Base-by-base conservation (phyloP, 208 protist species). In the Borovskyia barvae region DNA sequence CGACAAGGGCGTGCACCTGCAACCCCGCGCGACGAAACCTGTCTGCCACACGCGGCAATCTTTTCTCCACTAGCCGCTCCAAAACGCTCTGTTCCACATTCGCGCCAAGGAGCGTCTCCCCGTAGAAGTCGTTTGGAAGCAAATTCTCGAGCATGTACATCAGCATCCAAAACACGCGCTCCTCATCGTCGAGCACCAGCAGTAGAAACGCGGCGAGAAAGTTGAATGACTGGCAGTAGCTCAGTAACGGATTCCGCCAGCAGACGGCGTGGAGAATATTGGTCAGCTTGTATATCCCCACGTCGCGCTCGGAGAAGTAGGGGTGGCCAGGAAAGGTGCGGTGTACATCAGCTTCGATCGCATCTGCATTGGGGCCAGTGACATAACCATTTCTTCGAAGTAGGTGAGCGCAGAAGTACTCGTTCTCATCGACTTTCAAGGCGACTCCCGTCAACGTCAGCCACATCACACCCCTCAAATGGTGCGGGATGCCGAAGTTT, bases 161-260 rank as follows among this genome's bases (percentile, higher is more conserved):
- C 36, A 81, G 61, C 20, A 85, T 43, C 84, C 84, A 91, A 42
- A 91, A 87, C 19, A 49, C 51, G 7, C 71, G 55, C 54, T 91
- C 84, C 55, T 87, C 84, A 42, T 91, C 80, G 63, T 87, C 84
- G 33, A 83, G 36, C 0, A 91, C 64, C 5, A 91, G 45, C 20
- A 91, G 60, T 32, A 82, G 41, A 40, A 87, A 77, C 6, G 68
- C 84, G 6, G 74, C 77, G 8, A 91, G 42, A 36, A 76, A 91
- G 56, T 91, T 91, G 58, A 91, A 87, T 40, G 80, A 87, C 58
- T 91, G 84, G 52, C 84, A 91, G 66, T 91, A 91, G 50, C 77
- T 77, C 6, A 91, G 48, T n/a, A 91, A 60, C 28, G 84, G 84
- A 33, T 91, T 87, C 30, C 84, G 79, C 80, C 74, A 84, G 69